Evolutionary conservation across 139 green algal species (phyloP).

Genomic region (Chlorella vulgaris): DNA sequence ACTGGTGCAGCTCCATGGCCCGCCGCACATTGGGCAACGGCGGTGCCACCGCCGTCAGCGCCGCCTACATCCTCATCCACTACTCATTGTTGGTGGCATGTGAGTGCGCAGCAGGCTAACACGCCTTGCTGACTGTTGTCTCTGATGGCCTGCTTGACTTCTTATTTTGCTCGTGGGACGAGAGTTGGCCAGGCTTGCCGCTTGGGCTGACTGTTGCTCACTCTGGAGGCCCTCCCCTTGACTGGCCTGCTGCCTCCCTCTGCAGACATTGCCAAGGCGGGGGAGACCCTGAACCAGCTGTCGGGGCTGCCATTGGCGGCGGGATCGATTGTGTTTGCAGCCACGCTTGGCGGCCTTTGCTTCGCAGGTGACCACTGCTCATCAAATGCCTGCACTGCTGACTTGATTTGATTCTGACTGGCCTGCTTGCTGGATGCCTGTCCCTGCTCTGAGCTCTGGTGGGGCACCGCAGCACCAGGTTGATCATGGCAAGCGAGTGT

Average conservation of each 20-base stretch:
- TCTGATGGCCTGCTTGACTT: too few species aligned
- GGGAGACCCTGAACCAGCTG: conserved; percentile 21
- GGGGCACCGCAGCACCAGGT: too few species aligned
- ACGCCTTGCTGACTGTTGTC: too few species aligned
- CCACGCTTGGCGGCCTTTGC: conserved; percentile 59
- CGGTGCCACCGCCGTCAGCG: conserved; percentile 40
- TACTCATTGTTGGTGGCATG: conserved; percentile 78
- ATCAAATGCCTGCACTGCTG: too few species aligned
- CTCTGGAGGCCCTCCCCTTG: too few species aligned
- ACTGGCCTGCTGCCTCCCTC: neutral
- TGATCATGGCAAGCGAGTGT: too few species aligned
- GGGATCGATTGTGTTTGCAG: conserved; percentile 42
- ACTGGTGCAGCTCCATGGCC: conserved; percentile 40
- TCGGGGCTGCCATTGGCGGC: conserved; percentile 24
- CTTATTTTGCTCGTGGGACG: too few species aligned
- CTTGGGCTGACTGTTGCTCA: too few species aligned
- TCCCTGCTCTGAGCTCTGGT: too few species aligned
- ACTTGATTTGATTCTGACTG: too few species aligned
- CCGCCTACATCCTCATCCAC: conserved; percentile 77
- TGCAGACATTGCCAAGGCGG: conserved; percentile 59
- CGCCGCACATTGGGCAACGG: conserved; percentile 56
- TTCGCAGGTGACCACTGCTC: conserved; percentile 55
- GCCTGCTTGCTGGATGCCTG: too few species aligned
- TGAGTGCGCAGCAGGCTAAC: conserved; percentile 16
- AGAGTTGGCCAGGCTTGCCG: too few species aligned